Percentiles rank a stretch among this genome's conserved stretches.
Evolutionary conservation across 768 basidiomycete species (phyloP).

Genomic region (Suillus spraguei): DNA sequence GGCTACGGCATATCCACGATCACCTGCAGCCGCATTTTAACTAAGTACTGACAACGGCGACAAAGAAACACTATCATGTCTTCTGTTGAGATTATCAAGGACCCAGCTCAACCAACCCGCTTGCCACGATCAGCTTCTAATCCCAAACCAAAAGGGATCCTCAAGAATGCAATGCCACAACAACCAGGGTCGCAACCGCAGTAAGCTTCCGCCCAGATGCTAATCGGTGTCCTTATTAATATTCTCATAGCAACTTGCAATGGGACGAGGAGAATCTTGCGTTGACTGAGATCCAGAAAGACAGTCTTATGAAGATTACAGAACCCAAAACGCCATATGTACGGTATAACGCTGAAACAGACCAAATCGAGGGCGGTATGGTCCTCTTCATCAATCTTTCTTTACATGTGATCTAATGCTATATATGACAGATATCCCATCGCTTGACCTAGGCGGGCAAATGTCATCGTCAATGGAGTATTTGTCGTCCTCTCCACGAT

Average conservation of each 20-base stretch:
- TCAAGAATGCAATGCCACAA: slow-evolving; percentile 75
- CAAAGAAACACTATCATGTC: slow-evolving; percentile 23
- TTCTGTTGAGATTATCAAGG: slow-evolving; percentile 33
- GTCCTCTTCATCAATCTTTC: slow-evolving; percentile 18
- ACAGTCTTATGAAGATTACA: slow-evolving; percentile 97
- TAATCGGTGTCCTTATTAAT: neutral
- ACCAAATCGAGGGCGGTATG: slow-evolving; percentile 80
- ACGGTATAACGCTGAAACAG: slow-evolving; percentile 85
- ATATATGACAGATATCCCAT: slow-evolving; percentile 71
- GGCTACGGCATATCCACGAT: neutral
- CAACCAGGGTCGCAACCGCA: slow-evolving; percentile 46
- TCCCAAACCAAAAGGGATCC: slow-evolving; percentile 83
- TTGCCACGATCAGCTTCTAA: slow-evolving; percentile 64
- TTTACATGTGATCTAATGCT: slow-evolving; percentile 5
- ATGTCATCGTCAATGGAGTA: slow-evolving; percentile 37
- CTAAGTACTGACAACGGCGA: neutral
- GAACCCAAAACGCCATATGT: slow-evolving; percentile 98
- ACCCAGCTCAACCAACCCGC: slow-evolving; percentile 49
- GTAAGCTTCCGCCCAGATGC: slow-evolving; percentile 42
- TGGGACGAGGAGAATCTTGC: slow-evolving; percentile 97
- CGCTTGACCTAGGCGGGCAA: slow-evolving; percentile 57
- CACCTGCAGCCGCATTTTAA: neutral
- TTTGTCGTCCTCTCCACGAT: slow-evolving; percentile 41
- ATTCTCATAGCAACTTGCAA: slow-evolving; percentile 60
- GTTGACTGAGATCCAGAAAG: slow-evolving; percentile 90